Base-by-base conservation (phyloP, 164 flowering plant genomes). In the Vitis rupestris region DNA sequence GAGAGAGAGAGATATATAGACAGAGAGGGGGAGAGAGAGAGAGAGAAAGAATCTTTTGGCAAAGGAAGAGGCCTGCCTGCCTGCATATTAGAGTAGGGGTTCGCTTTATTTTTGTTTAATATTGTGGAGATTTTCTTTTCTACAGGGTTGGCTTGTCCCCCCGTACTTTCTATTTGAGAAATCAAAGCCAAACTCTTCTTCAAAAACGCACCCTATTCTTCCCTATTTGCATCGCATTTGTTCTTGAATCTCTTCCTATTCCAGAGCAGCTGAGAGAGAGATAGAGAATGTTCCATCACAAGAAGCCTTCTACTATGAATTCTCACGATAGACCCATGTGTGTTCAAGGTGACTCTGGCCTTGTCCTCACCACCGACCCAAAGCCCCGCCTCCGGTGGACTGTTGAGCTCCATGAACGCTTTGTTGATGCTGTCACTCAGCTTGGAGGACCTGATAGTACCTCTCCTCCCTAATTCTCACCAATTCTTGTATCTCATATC, bases 371-470 rank as follows among this genome's bases (percentile, higher is more conserved):
- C 70, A 95, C 99, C 0, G 99, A 95, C 86, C 99, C 99, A 6
- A 95, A 95, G 79, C 99, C 99, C 7, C 92, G 99, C 44, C 94
- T 95, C 51, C 91, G 99, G 1, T 95, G 99, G 99, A 95, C 99
- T 1, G 96, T 85, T 55, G 99, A 95, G 80, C 99, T 95, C 51
- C 99, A 95, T 63, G 98, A 93, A 61, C 96, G 98, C 67, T 95
- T 95, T 30, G 99, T 95, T 13, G 99, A 95, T 53, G 99, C 99
- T 11, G 99, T 95, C n/a, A 82, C 97, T 44, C 99, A 95, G 82
- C 94, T 95, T 1, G 99, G 99, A 51, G 99, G 99, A 56, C 99
- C 99, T 4, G 99, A 95, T 23, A 95, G 99, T 95, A 82, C 60
- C 44, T 37, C 44, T 37, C 44, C 44, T 66, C 50, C 50, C 4